Base-by-base conservation (phyloP, 2,329 filamentous ascomycete genomes). In the Aspergillus niger region DNA sequence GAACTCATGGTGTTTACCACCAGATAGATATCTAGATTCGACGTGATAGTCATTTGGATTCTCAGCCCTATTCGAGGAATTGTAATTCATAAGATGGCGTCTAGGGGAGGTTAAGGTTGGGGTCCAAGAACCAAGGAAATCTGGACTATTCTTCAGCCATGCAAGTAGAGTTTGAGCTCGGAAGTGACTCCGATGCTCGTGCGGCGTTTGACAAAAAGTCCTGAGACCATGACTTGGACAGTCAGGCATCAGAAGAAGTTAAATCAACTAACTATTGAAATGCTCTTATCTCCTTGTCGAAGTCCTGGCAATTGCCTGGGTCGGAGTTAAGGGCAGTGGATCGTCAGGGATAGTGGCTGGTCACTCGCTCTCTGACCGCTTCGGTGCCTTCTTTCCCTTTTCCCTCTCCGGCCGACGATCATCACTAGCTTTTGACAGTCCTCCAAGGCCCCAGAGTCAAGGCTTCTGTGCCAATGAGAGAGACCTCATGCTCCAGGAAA, bases 371-470 rank as follows among this genome's bases (percentile, higher is more conserved):
- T 24, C 41, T 47, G 26, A 55, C 41, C 53, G 53, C 41, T 55
- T 47, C 41, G 22, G 26, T 30, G 15, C 39, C 38, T 41, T 6
- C 38, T 38, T 52, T 55, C 13, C 10, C 38, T 44, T 55, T 32
- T 26, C 24, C 43, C 30, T 22, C 53, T 32, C 39, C 53, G 24
- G 39, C 13, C 39, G 43, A 32, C 53, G 53, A 55, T 55, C 53
- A 47, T 55, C 53, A 11, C 41, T 41, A n/a, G 30, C 39, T 32
- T 44, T 55, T 55, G 53, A 55, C 53, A 47, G 39, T 22, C 32
- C 32, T 13, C 32, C 32, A 36, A 11, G 20, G 53, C 41, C 39
- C 39, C 39, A 44, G 36, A 55, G 24, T 22, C 24, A 5, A 28
- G 30, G 5, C 17, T 30, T 43, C 38, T 44, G 24, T 55, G 26